Conservation (phyloP, 148 eudicot species). For the Hydrangea macrophylla region DNA sequence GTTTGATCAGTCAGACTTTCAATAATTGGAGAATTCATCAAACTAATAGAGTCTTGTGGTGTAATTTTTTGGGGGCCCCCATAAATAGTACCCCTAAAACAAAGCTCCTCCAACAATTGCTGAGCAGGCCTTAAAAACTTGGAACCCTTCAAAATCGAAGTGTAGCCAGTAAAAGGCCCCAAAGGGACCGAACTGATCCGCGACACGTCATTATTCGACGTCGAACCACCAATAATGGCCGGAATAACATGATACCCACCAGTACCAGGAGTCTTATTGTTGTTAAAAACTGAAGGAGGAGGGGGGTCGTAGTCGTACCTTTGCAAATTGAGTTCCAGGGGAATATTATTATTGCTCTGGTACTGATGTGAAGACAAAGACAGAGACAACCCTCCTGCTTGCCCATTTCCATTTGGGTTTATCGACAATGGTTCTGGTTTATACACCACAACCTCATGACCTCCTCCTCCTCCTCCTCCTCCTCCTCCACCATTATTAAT, state of each 20-base stretch:
- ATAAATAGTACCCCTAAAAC: conserved; percentile 35
- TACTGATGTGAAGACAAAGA: conserved; percentile 40
- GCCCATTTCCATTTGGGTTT: conserved; percentile 9
- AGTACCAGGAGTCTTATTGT: neutral
- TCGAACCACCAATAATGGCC: conserved; percentile 7
- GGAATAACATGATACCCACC: conserved; percentile 4
- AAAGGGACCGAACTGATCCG: conserved; percentile 50
- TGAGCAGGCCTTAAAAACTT: conserved; percentile 80
- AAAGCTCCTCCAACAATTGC: conserved; percentile 59
- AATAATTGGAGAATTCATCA: conserved; percentile 25
- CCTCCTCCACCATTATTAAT: too few relatives aligned
- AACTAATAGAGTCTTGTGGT: conserved; percentile 13
- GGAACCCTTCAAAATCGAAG: conserved; percentile 69
- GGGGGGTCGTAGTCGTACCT: conserved; percentile 25
- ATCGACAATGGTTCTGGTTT: conserved; percentile 13
- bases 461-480: too few relatives aligned
- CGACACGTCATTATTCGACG: conserved; percentile 23
- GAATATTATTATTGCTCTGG: conserved; percentile 22
- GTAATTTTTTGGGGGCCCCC: conserved; percentile 19
- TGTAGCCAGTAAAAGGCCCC: conserved; percentile 86
- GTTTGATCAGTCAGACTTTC: conserved; percentile 10
- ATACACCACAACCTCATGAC: conserved; percentile 16
- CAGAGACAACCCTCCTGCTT: conserved; percentile 40
- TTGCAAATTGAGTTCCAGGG: conserved; percentile 29
- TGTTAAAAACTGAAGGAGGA: conserved; percentile 12